Base-by-base conservation (phyloP, 2,329 filamentous ascomycete genomes). In the Fusarium paranaense region DNA sequence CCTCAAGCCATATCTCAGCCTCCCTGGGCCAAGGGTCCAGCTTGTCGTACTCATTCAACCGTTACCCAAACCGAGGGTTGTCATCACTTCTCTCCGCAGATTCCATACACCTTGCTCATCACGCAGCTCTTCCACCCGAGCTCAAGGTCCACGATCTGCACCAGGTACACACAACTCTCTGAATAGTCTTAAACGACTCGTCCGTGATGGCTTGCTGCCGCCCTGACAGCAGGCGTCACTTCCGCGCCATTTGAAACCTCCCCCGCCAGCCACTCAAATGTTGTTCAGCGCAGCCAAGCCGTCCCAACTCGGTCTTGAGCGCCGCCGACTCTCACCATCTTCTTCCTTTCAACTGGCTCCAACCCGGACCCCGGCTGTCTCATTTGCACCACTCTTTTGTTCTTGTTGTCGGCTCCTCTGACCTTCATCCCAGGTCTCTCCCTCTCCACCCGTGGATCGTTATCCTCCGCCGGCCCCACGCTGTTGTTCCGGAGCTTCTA, bases 201-300 rank as follows among this genome's bases (percentile, higher is more conserved):
- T 68, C 63, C 40, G 50, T 62, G 52, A 37, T 62, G 32, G 33
- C 62, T 59, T 57, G 37, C 67, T 67, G 54, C 74, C 62, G 71
- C 71, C 71, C 71, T 69, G 69, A 50, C 71, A 71, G 63, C 65
- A 66, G 71, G 57, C 70, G 70, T 68, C 75, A 70, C 72, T 65
- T 64, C 56, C 40, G 58, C 71, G 62, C 72, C 72, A 68, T 72
- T 64, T 62, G 65, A 66, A 63, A 66, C 70, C 72, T 22, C 66
- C 70, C 69, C 62, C 64, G 58, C 73, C 67, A 70, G 65, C 76
- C 73, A 75, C 69, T 68, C 67, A 72, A 50, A 62, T 72, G 64
- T 72, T 69, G 61, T 69, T 62, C 66, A 64, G 62, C 40, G 59
- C 59, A 47, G 45, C 62, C 66, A 70, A 66, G 67, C 62, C 62